phyloP scores from a whole-genome alignment of 1,284 basidiomycete genomes.

The Malassezia globosa region DNA sequence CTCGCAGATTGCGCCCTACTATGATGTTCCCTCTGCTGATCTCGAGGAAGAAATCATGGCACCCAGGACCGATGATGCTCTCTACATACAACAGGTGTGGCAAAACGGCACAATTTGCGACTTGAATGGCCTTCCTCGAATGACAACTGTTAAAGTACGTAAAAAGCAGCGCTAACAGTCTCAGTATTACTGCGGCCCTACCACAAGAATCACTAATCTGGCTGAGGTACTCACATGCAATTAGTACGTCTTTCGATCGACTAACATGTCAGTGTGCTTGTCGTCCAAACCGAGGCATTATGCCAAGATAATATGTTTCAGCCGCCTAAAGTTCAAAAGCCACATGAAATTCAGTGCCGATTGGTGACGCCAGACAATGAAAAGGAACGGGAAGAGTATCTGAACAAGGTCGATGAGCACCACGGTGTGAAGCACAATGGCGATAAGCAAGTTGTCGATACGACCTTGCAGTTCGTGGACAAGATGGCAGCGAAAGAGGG shows the following conservation, averaged over 20 bases:
- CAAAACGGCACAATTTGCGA: slow-evolving; percentile 10
- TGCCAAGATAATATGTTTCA: slow-evolving; percentile 4
- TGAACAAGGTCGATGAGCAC: background rate
- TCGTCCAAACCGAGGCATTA: background rate
- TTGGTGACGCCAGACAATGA: slow-evolving; percentile 8
- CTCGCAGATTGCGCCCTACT: background rate
- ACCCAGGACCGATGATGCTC: background rate
- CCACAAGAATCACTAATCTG: background rate
- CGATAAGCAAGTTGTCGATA: background rate
- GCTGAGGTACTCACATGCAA: slow-evolving; percentile 11
- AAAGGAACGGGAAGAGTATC: background rate
- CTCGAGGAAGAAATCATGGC: background rate
- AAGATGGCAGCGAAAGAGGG: no score
- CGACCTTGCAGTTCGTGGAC: no score
- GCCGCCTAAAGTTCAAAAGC: background rate
- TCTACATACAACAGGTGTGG: slow-evolving; percentile 10
- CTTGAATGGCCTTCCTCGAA: slow-evolving; percentile 10
- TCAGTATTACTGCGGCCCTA: slow-evolving; percentile 8
- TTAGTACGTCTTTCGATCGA: slow-evolving; percentile 5
- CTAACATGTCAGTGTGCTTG: slow-evolving; percentile 1
- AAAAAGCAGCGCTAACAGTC: background rate
- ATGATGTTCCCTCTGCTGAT: background rate
- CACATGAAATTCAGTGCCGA: slow-evolving; percentile 6
- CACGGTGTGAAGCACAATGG: background rate
- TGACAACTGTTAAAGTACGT: slow-evolving; percentile 7